Evolutionary conservation across 1,139 yeast genomes (phyloP).

Genomic region (Spencermartinsiella ligniputridi): DNA sequence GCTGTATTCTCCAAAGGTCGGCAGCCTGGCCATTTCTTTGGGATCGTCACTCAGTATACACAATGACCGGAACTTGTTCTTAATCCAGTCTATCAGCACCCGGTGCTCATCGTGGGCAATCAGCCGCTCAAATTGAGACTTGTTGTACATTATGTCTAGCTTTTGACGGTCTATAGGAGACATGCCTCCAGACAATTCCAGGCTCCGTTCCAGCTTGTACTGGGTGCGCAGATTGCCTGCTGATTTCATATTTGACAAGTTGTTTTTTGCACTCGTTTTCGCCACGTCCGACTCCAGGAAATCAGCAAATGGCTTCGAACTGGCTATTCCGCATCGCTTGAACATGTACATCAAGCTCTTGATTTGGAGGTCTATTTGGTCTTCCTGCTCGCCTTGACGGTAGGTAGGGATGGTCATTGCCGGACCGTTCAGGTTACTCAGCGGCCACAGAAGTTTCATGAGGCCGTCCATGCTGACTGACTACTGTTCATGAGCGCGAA

Average conservation of each 20-base stretch:
- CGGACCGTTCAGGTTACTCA: conserved; percentile 18
- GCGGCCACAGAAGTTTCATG: conserved; percentile 28
- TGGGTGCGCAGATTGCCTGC: conserved; percentile 1
- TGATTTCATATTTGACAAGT: background rate
- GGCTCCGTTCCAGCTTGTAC: conserved; percentile 3
- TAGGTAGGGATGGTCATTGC: conserved; percentile 43
- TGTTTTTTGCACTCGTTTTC: background rate
- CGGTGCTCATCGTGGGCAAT: conserved; percentile 52
- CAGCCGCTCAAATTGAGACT: conserved; percentile 40
- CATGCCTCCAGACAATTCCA: conserved; percentile 14
- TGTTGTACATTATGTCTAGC: conserved; percentile 52
- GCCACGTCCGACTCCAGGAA: conserved; percentile 1
- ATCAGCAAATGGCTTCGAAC: conserved; percentile 35
- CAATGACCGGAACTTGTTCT: conserved; percentile 59
- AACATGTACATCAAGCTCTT: conserved; percentile 54
- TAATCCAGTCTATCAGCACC: conserved; percentile 57
- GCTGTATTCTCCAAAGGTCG: conserved; percentile 22
- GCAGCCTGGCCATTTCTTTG: conserved; percentile 27
- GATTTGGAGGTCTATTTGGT: conserved; percentile 55
- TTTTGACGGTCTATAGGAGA: conserved; percentile 33
- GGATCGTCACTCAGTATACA: conserved; percentile 52
- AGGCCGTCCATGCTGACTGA: conserved; percentile 29
- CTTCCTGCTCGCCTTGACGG: conserved; percentile 45
- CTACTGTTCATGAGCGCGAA: too few relatives aligned
- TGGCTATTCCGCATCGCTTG: conserved; percentile 47